Evolutionary conservation across 345 rosid species (phyloP), one percentile per base, ranked within the genome.

Genomic region (Firmiana major): DNA sequence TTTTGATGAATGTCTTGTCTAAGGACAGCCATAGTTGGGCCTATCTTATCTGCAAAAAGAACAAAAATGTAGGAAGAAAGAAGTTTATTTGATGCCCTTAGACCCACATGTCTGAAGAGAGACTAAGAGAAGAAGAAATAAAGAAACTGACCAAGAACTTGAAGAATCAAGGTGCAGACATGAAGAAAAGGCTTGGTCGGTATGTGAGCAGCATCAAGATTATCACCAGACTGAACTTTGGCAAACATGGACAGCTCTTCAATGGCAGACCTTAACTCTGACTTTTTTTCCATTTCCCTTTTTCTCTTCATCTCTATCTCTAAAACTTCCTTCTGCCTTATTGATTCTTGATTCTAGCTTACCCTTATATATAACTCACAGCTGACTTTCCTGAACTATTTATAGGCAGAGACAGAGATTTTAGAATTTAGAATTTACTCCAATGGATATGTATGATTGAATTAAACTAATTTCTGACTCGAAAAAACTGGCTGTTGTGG

Each of bases 1-100:
- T 93, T 96, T 79, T 91, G 93, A 81, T 86, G 77, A 48, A 93
- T 83, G 83, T 96, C 99, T 81, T 90, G 96, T 86, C 99, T 84
- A 49, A 96, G 88, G 79, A 96, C 98, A 55, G 89, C 91, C 99
- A 96, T 92, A 71, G 94, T 93, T 67, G 99, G 99, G 62, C 98
- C 99, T 78, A 96, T 89, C 91, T 91, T 92, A 91, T 96, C 99
- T 96, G 88, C 86, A 89, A 74, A 40, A 36, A 55, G 16, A 38
- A 83, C 58, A 82, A 45, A 64, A 24, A 75, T 28, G 71, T 26
- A 65, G 10, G 24, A 54, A 74, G 3, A 34, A 67, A 42, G 67
- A 46, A 58, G 21, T 55, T 79, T 36, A 57, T 62, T 9, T 15
- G 43, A 65, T 31, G 24, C 36, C 45, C 22, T 19, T 51, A 67